Evolutionary conservation across 805 yeast species (phyloP), one percentile per base, ranked within the genome.

Genomic region (Starmerella sirachaensis): DNA sequence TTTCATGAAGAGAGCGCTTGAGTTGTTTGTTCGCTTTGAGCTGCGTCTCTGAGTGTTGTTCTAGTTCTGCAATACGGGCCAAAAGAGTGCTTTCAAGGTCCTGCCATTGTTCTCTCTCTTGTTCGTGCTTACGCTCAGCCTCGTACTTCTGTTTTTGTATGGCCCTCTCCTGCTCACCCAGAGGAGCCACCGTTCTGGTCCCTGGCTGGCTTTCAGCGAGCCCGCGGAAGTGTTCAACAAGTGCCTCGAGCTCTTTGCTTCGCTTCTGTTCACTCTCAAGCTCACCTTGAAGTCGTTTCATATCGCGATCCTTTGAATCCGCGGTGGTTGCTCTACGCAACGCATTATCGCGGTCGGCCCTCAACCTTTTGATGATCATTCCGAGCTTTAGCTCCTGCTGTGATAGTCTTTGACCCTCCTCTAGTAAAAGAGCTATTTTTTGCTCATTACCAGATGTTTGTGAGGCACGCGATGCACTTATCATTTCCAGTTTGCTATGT

Each of bases 81-180:
- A 66, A 61, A 42, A 84, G 64, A 3, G 74, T 65, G 27, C 78
- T 69, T 56, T 91, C 96, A 29, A 84, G 75, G 14, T 74, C 62
- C 40, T 78, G 76, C 93, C 94, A 83, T 55, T 78, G 82, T 45
- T 77, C 83, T 40, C 78, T 78, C 0, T 88, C 79, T 12, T 76
- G 68, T 6, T 80, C 69, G 47, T 81, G 78, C 55, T 85, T 91
- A 2, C 71, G 62, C 51, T 79, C 85, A 16, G 82, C 60, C 30
- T 69, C 72, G 13, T 23, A 22, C 11, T 29, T 16, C 10, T 22
- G 28, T 13, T 18, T 5, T 5, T 23, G 29, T 11, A 17, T 12
- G 11, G 46, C 76, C 74, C 28, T 70, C 68, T 59, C 42, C 23
- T 42, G 51, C 22, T 25, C 24, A 5, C 29, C n/a, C 23, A 20